Base-by-base conservation (phyloP, 2,329 filamentous ascomycete genomes). In the Arthrinium puccinioides region DNA sequence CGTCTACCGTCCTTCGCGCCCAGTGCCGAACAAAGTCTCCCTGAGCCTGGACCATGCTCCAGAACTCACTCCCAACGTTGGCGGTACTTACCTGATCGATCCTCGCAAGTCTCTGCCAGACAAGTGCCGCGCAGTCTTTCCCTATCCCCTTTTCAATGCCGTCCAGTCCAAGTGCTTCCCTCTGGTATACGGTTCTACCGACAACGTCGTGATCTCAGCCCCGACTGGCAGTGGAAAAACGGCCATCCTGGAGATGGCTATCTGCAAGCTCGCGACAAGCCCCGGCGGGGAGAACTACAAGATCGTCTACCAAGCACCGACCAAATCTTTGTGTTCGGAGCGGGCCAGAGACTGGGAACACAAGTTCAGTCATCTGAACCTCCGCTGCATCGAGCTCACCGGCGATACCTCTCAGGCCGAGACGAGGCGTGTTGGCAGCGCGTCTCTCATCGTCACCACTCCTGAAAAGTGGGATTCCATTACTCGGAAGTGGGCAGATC, bases 381-480 rank as follows among this genome's bases (percentile, higher is more conserved):
- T 92, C 11, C 67, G 74, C 40, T 87, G 83, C 53, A 79, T 80
- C 4, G 86, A 92, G 55, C 69, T 94, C 40, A 94, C 87, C 4
- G 87, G 87, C 1, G 87, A 94, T 53, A 89, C 84, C 1, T 80
- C 84, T 25, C 67, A 73, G 36, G 60, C 64, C 5, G 79, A 89
- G 46, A 67, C 88, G 41, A 69, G 69, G 16, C 76, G 72, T 37
- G 82, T 90, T 6, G 80, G 87, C 42, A 76, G 70, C 47, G 86
- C 86, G 4, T 81, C 80, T 32, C 85, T 94, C 44, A 90, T 94
- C 46, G 73, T 94, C 44, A 92, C 87, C 0, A 94, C 87, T 0
- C 87, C 87, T 0, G 87, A 94, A 59, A 94, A 94, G 53, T 94
- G 87, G 87, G 87, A 94, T 54, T 90, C 85, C 42, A 81, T 92